Evolutionary conservation across 306 rosid genomes (phyloP), one percentile per base, ranked within the genome.

Genomic region (Rosa chinensis): DNA sequence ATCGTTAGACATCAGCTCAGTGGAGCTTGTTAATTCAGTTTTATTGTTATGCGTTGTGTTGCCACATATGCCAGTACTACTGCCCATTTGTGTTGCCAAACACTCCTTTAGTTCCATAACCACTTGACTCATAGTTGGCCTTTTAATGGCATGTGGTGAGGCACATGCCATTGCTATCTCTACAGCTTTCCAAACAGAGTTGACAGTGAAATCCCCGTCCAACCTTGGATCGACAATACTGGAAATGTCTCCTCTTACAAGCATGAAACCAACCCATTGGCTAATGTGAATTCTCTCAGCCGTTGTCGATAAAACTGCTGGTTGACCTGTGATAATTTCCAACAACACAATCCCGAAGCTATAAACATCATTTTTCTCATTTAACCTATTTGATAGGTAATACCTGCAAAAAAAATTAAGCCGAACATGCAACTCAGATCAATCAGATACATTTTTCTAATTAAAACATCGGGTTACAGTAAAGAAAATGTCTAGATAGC

Each of bases 271-370:
- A 70, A 87, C 88, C 90, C 90, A 89, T 11, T 76, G 58, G 25
- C 68, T 82, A 18, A 85, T 70, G 81, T 87, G 86, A 55, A 35
- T 59, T 20, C 55, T 86, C 3, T 82, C 88, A 8, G 75, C 72
- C 0, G 9, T 16, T 73, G 44, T 83, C 8, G 23, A 0, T 39
- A 85, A 79, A 8, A 77, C 88, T 17, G 75, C 88, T 18, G 76
- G 81, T 21, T 75, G 64, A 12, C 92, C 53, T 35, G 92, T 90
- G 77, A 87, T 79, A 13, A 88, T 84, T 66, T 90, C 84, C 42
- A 88, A 82, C 20, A 87, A 64, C 21, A 87, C 87, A 14, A 90
- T 87, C 66, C 93, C 89, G 56, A 87, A 90, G 83, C 90, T 88
- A 72, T 76, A 89, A 14, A 87, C 89, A 75, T 90, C 92, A 59